Conservation (phyloP, 164 flowering plant species). For the Nymphaea colorata region DNA sequence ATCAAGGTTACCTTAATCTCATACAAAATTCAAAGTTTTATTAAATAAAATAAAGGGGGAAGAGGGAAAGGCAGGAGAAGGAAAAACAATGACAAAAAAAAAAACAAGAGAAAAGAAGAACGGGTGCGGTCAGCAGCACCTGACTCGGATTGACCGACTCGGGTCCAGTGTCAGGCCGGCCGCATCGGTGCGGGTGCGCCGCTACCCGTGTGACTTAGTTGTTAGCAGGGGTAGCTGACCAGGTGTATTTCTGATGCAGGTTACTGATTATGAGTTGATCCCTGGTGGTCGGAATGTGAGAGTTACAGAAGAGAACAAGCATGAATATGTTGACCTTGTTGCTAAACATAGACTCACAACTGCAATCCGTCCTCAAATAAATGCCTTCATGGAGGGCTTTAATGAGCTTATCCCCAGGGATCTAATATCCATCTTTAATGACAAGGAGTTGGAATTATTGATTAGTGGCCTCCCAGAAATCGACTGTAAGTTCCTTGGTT, state of each 20-base stretch:
- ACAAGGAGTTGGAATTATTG: constrained; percentile 84
- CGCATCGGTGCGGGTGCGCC: no score
- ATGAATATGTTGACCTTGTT: constrained; percentile 85
- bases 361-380: constrained; percentile 96
- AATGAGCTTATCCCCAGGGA: constrained; percentile 72
- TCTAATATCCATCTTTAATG: constrained; percentile 78
- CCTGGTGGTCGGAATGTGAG: constrained; percentile 81
- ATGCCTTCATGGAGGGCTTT: constrained; percentile 95
- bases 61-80: no score
- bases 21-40: no score
- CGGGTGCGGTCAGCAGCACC: no score
- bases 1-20: no score
- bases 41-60: no score
- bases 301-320: constrained; percentile 95
- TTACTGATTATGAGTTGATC: constrained; percentile 63
- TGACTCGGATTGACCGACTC: no score
- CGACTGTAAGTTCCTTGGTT: constrained; percentile 52
- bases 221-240: no score
- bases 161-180: no score
- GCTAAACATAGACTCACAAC: constrained; percentile 88
- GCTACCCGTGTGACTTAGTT: no score
- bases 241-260: not conserved
- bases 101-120: no score
- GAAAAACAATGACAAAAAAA: no score
- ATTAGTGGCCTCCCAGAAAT: constrained; percentile 98